Percentiles rank a stretch among this genome's conserved stretches.
Conservation (phyloP, 306 rosid genomes). For the Rosa persica region DNA sequence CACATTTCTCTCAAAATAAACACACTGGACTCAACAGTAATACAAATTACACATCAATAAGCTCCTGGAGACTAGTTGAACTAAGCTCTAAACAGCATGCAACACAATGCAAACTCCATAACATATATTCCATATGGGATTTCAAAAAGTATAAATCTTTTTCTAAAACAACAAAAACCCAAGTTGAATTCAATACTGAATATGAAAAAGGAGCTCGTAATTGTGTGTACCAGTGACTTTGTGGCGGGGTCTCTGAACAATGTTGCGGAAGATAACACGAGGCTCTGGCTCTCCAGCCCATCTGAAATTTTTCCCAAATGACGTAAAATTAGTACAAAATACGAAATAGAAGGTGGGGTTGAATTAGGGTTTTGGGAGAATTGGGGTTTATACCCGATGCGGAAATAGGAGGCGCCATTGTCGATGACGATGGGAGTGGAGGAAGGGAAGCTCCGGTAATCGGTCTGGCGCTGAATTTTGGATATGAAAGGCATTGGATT, state of each 20-base stretch:
- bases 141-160: not conserved
- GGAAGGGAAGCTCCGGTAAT: constrained; percentile 51
- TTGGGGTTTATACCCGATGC: constrained; percentile 55
- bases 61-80: not conserved
- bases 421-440: constrained; percentile 79
- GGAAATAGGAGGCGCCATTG: constrained; percentile 87
- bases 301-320: constrained; percentile 32
- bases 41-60: not conserved
- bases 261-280: constrained; percentile 94
- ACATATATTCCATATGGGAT: not conserved
- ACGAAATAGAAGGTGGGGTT: not conserved
- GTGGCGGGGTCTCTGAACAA: constrained; percentile 98
- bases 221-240: constrained; percentile 69
- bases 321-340: not conserved
- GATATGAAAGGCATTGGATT: constrained; percentile 62
- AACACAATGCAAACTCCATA: not conserved
- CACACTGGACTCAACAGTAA: not conserved
- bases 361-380: constrained; percentile 49
- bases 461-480: constrained; percentile 56
- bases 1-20: not conserved
- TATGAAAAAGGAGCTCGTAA: not conserved
- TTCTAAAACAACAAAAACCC: not conserved
- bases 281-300: constrained; percentile 98
- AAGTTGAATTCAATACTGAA: not conserved
- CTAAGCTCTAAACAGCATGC: not conserved